Percentiles rank a stretch among this genome's conserved stretches.
phyloP scores from a whole-genome alignment of 139 green algal genomes.

The Pleodorina starrii region DNA sequence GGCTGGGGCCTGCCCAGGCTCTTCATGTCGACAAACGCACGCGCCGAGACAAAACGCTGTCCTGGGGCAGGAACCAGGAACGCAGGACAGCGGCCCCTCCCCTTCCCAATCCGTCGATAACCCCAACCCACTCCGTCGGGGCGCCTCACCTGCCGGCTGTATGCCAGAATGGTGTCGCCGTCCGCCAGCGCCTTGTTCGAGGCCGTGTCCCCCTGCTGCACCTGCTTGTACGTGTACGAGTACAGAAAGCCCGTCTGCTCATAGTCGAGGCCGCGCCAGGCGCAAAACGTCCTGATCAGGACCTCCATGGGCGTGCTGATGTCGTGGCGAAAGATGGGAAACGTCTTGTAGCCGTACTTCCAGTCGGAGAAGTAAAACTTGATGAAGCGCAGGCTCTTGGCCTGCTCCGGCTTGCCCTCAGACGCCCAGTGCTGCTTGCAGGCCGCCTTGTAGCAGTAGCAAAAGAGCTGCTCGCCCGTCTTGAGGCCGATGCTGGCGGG shows the following conservation, averaged over 20 bases:
- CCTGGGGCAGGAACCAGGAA: too few species aligned
- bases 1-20: too few species aligned
- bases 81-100: too few species aligned
- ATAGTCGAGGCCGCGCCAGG: conserved; percentile 54
- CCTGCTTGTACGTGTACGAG: conserved; percentile 57
- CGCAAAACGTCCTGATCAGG: conserved; percentile 56
- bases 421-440: conserved; percentile 35
- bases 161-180: conserved; percentile 57
- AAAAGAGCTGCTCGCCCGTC: conserved; percentile 48
- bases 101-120: too few species aligned
- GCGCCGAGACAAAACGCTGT: too few species aligned
- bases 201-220: conserved; percentile 48
- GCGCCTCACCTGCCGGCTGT: conserved; percentile 52
- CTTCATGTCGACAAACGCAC: too few species aligned
- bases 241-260: conserved; percentile 58
- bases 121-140: too few species aligned
- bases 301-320: conserved; percentile 51
- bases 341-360: conserved; percentile 55
- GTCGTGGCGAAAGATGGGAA: conserved; percentile 59
- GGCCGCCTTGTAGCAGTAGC: conserved; percentile 50
- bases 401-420: conserved; percentile 17
- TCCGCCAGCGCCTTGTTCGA: conserved; percentile 49
- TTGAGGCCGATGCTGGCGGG: conserved; percentile 42
- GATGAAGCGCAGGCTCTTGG: conserved; percentile 42
- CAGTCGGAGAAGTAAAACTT: conserved; percentile 57